phyloP scores from a whole-genome alignment of 495 filamentous ascomycete species.

The Daldinia grandis region DNA sequence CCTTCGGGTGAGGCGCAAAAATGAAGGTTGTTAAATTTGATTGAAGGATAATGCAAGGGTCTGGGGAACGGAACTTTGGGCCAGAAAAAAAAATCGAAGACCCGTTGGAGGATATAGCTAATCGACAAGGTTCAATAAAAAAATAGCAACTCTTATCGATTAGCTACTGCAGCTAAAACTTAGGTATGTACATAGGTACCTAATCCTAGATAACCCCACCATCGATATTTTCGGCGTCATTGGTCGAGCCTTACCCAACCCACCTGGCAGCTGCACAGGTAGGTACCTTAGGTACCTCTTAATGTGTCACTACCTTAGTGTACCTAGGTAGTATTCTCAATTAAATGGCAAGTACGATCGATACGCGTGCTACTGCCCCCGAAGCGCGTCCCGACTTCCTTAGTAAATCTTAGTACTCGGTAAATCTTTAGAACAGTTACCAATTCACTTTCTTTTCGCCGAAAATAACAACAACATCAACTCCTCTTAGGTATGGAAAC shows the following conservation, averaged over 20 bases:
- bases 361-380: not conserved
- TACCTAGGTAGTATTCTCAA: constrained; percentile 1
- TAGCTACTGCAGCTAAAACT: not conserved
- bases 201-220: constrained; percentile 11
- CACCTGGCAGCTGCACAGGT: not conserved
- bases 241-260: constrained; percentile 18
- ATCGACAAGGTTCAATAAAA: constrained; percentile 25
- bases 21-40: constrained; percentile 7
- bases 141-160: constrained; percentile 30
- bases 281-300: no score
- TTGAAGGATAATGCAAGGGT: constrained; percentile 9
- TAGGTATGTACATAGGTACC: no score
- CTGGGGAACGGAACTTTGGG: constrained; percentile 24
- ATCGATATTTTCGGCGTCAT: constrained; percentile 13
- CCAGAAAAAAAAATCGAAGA: constrained; percentile 24
- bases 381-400: constrained; percentile 24
- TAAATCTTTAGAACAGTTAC: no score
- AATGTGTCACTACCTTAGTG: constrained; percentile 1
- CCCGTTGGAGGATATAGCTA: constrained; percentile 13
- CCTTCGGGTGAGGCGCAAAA: constrained; percentile 20
- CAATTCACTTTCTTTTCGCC: not conserved
- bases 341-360: constrained; percentile 10
- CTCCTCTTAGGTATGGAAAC: not conserved
- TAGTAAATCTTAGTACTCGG: not conserved
- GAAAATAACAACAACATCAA: not conserved